Evolutionary conservation across 768 basidiomycete genomes (phyloP), one percentile per base, ranked within the genome.

Genomic region (Melanogaster broomeanus): DNA sequence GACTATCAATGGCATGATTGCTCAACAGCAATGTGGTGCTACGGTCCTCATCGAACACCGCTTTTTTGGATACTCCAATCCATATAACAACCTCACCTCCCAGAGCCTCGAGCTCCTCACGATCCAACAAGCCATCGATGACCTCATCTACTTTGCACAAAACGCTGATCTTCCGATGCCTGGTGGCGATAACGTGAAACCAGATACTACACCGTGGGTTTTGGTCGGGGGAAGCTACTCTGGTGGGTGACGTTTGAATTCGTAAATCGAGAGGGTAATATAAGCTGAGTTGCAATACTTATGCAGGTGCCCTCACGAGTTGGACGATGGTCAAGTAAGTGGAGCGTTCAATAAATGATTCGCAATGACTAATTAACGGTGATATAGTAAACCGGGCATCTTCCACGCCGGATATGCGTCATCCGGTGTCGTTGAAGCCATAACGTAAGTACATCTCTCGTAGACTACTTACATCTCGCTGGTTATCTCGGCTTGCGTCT

Each of bases 11-110:
- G 87, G 87, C 15, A 72, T 75, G 45, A 81, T 87, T 53, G 83
- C 85, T 10, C 81, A 86, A 61, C 81, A 84, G 63, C 74, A 86
- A 51, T 78, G 78, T 31, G 87, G 83, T 19, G 81, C 81, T 16
- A 77, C 80, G 6, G 72, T 89, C 55, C 70, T 88, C 25, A 53
- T 88, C 22, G 87, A 90, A 59, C 88, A 90, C 60, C 77, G 88
- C 21, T 90, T 84, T 74, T 89, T 83, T 55, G 88, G 88, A 13
- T 67, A 79, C n/a, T 89, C 87, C 51, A 90, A 88, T 62, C 88
- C 88, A 4, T 77, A 75, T 42, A 71, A 77, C 18, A 76, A 88
- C 63, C 76, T 90, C 24, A 79, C 73, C 30, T 78, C 77, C 27
- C 66, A 76, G 58, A 87, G 83, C 60, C 69, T 90, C 39, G 67